phyloP scores from a whole-genome alignment of 73 alveolate species.

The Uronychia setigera region DNA sequence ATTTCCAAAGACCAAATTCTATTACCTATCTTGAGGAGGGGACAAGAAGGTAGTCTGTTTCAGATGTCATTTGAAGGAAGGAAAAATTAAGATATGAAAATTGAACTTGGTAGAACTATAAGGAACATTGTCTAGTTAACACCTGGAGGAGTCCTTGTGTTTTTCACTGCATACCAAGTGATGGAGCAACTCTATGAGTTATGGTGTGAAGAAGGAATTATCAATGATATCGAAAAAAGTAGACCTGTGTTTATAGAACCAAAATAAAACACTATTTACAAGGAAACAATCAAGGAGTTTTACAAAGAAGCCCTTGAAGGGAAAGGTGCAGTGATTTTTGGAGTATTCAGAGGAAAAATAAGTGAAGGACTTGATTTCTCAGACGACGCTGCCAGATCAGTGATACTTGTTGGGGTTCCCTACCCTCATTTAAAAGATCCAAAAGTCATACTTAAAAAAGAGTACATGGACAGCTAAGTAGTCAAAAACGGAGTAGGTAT shows the following conservation, averaged over 20 bases:
- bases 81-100: slow-evolving; percentile 70
- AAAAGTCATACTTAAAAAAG: slow-evolving; percentile 83
- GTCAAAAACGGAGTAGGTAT: slow-evolving; percentile 56
- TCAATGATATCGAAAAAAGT: slow-evolving; percentile 63
- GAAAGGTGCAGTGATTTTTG: slow-evolving; percentile 89
- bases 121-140: slow-evolving; percentile 66
- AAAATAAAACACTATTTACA: slow-evolving; percentile 61
- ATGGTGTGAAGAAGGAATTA: slow-evolving; percentile 82
- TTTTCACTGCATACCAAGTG: slow-evolving; percentile 90
- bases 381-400: slow-evolving; percentile 92
- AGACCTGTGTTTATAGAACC: slow-evolving; percentile 90
- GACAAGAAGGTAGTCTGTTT: slow-evolving; percentile 63
- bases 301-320: slow-evolving; percentile 18
- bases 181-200: slow-evolving; percentile 76
- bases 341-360: slow-evolving; percentile 94
- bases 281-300: slow-evolving; percentile 56
- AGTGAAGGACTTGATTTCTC: slow-evolving; percentile 97
- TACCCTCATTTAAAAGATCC: slow-evolving; percentile 93
- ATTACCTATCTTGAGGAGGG: slow-evolving; percentile 68
- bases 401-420: slow-evolving; percentile 96
- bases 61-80: slow-evolving; percentile 75
- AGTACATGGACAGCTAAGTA: slow-evolving; percentile 77
- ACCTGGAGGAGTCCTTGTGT: slow-evolving; percentile 94
- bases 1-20: slow-evolving; percentile 79
- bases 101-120: slow-evolving; percentile 80